phyloP scores from a whole-genome alignment of 441 rosid species.

The Omphalea diandra region DNA sequence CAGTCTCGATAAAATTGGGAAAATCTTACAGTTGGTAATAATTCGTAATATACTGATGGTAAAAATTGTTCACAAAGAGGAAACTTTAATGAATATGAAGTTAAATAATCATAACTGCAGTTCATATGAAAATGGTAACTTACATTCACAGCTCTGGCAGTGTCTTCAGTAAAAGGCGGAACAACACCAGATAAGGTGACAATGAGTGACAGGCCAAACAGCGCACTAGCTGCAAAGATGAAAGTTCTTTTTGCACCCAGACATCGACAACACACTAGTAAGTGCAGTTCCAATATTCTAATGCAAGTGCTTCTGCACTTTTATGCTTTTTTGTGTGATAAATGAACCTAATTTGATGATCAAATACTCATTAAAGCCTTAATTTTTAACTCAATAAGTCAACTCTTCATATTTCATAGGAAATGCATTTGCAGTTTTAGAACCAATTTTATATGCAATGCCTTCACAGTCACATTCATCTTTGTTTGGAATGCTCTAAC shows the following conservation, averaged over 20 bases:
- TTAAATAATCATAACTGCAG: not conserved
- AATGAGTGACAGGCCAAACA: conserved; percentile 57
- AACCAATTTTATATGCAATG: not conserved
- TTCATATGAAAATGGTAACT: conserved; percentile 28
- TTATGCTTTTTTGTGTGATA: not conserved
- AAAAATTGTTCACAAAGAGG: not conserved
- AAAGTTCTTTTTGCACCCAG: conserved; percentile 69
- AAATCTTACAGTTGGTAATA: not conserved
- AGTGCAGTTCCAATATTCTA: conserved; percentile 10
- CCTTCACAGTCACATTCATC: too few relatives aligned
- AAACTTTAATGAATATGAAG: not conserved
- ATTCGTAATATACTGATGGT: conserved; percentile 5
- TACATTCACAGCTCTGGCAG: conserved; percentile 90
- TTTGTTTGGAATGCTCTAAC: not conserved
- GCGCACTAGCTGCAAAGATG: conserved; percentile 43
- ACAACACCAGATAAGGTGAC: conserved; percentile 56
- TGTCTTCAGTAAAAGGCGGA: conserved; percentile 76
- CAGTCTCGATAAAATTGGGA: too few relatives aligned
- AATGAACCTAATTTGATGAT: not conserved
- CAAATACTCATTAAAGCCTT: conserved; percentile 12
- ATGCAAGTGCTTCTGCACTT: not conserved
- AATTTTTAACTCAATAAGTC: not conserved
- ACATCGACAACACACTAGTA: conserved; percentile 19
- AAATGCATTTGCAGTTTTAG: not conserved
- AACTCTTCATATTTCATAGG: not conserved